Base-by-base conservation (phyloP, 2,329 filamentous ascomycete species). In the Juglanconis oblonga region DNA sequence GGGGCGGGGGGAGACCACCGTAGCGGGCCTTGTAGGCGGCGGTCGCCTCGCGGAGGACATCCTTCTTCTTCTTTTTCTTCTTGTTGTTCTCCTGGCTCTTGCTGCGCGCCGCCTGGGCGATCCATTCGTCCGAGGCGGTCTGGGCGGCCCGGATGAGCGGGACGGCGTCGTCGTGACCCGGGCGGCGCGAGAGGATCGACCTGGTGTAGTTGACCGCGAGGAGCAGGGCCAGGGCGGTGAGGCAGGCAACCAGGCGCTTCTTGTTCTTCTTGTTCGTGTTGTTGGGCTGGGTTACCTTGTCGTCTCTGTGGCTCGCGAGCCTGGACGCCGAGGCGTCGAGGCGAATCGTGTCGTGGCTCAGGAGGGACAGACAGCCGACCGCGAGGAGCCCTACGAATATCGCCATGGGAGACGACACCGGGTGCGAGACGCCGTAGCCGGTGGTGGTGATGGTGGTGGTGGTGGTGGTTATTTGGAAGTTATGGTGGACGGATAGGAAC, bases 1-100 rank as follows among this genome's bases (percentile, higher is more conserved):
- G 88, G 36, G 88, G 88, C n/a, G 88, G 88, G 36, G 83, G 77
- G 64, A 90, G n/a, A n/a, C n/a, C 79, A 14, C 81, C 79, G 70
- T 90, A 88, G 59, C 88, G 81, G 51, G 80, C 79, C 56, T 80
- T 80, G 70, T 91, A 91, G 68, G 89, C 86, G 17, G 74, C 71
- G n/a, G 88, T 83, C 10, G 88, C 87, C 50, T 85, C 81, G 29
- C 73, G 40, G 91, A 73, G 1, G 80, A 83, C 55, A 79, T 81
- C 44, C 75, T 76, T 38, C 38, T 24, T 17, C 24, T n/a, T n/a
- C n/a, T n/a, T n/a, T n/a, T n/a, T n/a, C n/a, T n/a, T n/a, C n/a
- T n/a, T n/a, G n/a, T n/a, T n/a, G n/a, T n/a, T n/a, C n/a, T n/a
- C n/a, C n/a, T n/a, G n/a, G n/a, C n/a, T n/a, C n/a, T n/a, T n/a